Base-by-base conservation (phyloP, 805 yeast genomes). In the Candida michaelii region DNA sequence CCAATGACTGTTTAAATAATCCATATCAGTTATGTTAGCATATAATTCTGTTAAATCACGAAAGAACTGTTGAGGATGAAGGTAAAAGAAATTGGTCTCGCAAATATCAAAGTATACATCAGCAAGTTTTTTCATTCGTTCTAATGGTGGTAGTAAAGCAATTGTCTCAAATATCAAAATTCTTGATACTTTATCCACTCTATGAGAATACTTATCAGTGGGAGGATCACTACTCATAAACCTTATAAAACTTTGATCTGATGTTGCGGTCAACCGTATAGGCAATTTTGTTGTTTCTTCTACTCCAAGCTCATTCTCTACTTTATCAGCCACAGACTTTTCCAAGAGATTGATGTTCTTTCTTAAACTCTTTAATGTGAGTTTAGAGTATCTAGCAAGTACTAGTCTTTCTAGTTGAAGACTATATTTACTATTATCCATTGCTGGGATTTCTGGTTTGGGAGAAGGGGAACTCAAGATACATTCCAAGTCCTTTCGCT, bases 71-170 rank as follows among this genome's bases (percentile, higher is more conserved):
- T 24, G 36, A 23, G 50, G 55, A 41, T 44, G 47, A n/a, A 41
- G 41, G 23, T 48, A 50, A 36, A 48, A 50, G 36, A 46, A 50
- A 25, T 51, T 51, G 10, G 55, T 51, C 30, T 49, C 53, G 37
- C 53, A 51, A 14, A 51, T 42, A 21, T 47, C 43, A 11, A 51
- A 34, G 30, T 31, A 49, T 4, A 51, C 46, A n/a, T 29, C 27
- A 6, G 48, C 31, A 18, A 48, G 27, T 13, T 40, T 46, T 16
- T 39, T 18, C 25, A 51, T 33, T 13, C 30, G 23, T 12, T 49
- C 44, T 18, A 39, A 40, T 7, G 45, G 23, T 5, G 55, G 55
- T 7, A 49, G 31, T 13, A 35, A 24, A 10, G 44, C 41, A 10
- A 49, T 30, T 7, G 51, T 43, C n/a, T 51, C 47, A 21, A 27